These are phyloP conservation scores for Epichloe hybrida DNA, from an alignment of 2,329 filamentous ascomycete species.

Conservation along the genomic window DNA sequence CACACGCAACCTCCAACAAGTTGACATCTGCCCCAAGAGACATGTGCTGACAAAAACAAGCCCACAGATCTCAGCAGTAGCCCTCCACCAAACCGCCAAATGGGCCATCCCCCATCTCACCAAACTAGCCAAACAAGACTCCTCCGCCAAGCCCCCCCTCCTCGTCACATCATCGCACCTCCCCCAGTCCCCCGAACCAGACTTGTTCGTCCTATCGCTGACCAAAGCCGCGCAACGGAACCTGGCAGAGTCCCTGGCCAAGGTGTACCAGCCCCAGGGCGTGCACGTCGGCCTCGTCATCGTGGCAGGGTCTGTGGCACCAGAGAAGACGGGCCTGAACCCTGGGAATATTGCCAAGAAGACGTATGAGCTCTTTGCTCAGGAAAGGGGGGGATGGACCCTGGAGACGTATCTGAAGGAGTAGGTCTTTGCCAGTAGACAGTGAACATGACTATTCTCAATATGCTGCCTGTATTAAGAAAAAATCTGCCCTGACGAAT, in stretches of 20 bases:
- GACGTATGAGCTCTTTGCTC: slow-evolving; percentile 9
- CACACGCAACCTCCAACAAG: too few species aligned
- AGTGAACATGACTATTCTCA: too few species aligned
- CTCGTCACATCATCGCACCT: slow-evolving; percentile 35
- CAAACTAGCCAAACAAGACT: slow-evolving; percentile 16
- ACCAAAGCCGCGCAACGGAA: slow-evolving; percentile 38
- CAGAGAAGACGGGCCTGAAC: slow-evolving; percentile 6
- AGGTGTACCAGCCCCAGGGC: slow-evolving; percentile 22
- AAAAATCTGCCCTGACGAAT: too few species aligned
- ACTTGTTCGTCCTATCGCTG: slow-evolving; percentile 34
- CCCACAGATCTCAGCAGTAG: slow-evolving; percentile 29
- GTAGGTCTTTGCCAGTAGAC: background rate
- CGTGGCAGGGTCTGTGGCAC: slow-evolving; percentile 24
- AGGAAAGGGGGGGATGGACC: slow-evolving; percentile 2
- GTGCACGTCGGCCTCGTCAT: slow-evolving; percentile 34
- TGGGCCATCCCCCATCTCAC: slow-evolving; percentile 33
- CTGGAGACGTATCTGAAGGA: background rate
- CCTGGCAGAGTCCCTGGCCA: slow-evolving; percentile 29
- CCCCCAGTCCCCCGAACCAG: slow-evolving; percentile 32
- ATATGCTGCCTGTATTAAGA: too few species aligned
- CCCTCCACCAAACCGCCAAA: slow-evolving; percentile 32
- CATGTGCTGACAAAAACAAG: too few species aligned
- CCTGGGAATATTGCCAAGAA: slow-evolving; percentile 8
- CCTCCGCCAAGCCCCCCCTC: slow-evolving; percentile 26
- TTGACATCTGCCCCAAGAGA: too few species aligned